Evolutionary conservation across 2,329 filamentous ascomycete genomes (phyloP).

Genomic region (Dactylonectria macrodidyma): DNA sequence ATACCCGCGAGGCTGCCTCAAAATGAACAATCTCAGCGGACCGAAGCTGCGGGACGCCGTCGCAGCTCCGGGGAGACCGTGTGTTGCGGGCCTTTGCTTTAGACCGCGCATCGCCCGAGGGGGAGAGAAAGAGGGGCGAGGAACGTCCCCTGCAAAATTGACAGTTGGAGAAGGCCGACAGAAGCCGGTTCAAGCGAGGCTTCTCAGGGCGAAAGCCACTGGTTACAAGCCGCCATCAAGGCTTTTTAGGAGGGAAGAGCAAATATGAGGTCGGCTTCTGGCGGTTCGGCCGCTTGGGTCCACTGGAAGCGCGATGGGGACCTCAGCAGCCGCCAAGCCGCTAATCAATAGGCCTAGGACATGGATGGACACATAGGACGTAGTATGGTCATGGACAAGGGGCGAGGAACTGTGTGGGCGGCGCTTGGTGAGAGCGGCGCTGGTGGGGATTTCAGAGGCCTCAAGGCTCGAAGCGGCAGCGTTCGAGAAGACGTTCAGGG

Average conservation of each 20-base stretch:
- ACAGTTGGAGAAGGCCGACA: constrained; percentile 29
- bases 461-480: constrained; percentile 19
- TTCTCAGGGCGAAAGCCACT: not conserved
- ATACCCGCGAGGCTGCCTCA: constrained; percentile 9
- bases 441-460: not conserved
- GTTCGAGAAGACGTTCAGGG: constrained; percentile 30
- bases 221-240: constrained; percentile 2
- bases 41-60: constrained; percentile 14
- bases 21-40: constrained; percentile 1
- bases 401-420: not conserved
- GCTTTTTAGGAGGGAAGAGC: constrained; percentile 1
- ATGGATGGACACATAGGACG: not conserved
- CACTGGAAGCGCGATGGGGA: constrained; percentile 23
- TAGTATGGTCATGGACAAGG: not conserved
- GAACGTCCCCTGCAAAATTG: not conserved
- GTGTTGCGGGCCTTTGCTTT: not conserved
- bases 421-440: constrained; percentile 8
- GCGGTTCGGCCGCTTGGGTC: constrained; percentile 26
- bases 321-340: constrained; percentile 9
- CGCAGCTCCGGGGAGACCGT: constrained; percentile 15
- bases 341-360: not conserved
- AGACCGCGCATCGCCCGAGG: constrained; percentile 20
- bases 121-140: constrained; percentile 1
- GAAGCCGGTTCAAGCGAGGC: constrained; percentile 20
- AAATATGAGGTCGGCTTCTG: constrained; percentile 28